phyloP scores from a whole-genome alignment of 441 rosid genomes.

The Gossypium aridum region DNA sequence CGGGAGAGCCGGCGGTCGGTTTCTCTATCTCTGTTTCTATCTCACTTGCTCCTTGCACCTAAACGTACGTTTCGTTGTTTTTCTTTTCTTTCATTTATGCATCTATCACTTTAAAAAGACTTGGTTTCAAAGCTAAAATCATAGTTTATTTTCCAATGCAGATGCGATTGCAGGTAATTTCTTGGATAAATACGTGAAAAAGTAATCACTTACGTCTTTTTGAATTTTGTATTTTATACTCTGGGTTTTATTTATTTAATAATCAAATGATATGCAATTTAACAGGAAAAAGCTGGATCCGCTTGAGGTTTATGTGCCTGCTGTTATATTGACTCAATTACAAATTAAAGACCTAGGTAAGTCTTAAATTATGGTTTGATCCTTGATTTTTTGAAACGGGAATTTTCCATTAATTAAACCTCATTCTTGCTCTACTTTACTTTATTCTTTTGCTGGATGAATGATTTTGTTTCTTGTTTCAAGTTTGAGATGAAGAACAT shows the following conservation, averaged over 20 bases:
- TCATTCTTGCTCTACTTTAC: not conserved
- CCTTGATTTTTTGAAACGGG: not conserved
- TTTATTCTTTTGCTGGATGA: not conserved
- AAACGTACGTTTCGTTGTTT: conserved; percentile 25
- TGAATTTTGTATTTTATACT: not conserved
- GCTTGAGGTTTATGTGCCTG: conserved; percentile 67
- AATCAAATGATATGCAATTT: not conserved
- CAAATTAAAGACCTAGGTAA: conserved; percentile 72
- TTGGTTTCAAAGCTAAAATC: not conserved
- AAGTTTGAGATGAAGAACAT: not conserved
- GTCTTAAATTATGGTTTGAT: not conserved
- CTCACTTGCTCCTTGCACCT: conserved; percentile 36
- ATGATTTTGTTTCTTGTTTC: not conserved
- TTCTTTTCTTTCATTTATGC: not conserved
- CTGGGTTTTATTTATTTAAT: not conserved
- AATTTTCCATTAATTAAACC: not conserved
- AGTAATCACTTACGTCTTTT: conserved; percentile 25
- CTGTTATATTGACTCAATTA: conserved; percentile 59
- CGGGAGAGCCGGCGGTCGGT: conserved; percentile 47
- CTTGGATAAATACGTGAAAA: conserved; percentile 66
- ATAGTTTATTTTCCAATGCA: conserved; percentile 17
- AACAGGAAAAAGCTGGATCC: conserved; percentile 83
- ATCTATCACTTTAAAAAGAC: not conserved
- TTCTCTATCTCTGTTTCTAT: conserved; percentile 50
- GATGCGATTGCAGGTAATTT: conserved; percentile 52